Conservation (phyloP, 2,329 filamentous ascomycete genomes). For the Zarea fungicola region DNA sequence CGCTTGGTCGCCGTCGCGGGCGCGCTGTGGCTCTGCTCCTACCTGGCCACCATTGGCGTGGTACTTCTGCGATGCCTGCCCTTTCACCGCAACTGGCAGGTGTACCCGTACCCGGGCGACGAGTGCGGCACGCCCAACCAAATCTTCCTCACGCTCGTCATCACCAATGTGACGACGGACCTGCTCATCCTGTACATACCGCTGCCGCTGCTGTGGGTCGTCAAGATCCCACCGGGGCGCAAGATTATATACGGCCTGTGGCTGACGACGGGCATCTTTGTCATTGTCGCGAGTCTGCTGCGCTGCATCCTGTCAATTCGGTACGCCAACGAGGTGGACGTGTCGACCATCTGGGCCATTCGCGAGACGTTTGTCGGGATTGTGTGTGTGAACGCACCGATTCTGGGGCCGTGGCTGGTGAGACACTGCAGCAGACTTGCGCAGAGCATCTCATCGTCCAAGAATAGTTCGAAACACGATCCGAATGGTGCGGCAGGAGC, state of each 20-base stretch:
- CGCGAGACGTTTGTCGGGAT: conserved; percentile 23
- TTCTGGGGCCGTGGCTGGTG: conserved; percentile 21
- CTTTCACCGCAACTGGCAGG: conserved; percentile 22
- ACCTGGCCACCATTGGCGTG: conserved; percentile 19
- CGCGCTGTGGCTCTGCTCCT: conserved; percentile 14
- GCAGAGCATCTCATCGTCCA: conserved; percentile 13
- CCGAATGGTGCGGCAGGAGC: too few relatives aligned
- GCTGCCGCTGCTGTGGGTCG: conserved; percentile 20
- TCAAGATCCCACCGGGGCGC: conserved; percentile 19
- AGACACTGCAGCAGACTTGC: conserved; percentile 16
- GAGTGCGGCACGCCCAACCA: conserved; percentile 18
- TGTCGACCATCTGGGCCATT: conserved; percentile 23
- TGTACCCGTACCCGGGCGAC: conserved; percentile 22
- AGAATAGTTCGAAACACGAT: conserved; percentile 2
- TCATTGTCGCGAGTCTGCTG: conserved; percentile 21
- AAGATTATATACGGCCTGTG: conserved; percentile 21
- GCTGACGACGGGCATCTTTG: conserved; percentile 21
- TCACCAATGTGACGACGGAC: conserved; percentile 22
- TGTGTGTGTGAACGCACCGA: conserved; percentile 20
- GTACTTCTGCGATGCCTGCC: conserved; percentile 19
- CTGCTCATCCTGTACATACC: conserved; percentile 21
- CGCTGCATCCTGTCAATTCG: conserved; percentile 19
- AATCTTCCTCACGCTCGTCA: conserved; percentile 19
- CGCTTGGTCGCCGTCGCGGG: conserved; percentile 18
- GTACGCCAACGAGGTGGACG: conserved; percentile 18